These are phyloP conservation scores for Ulvella scutata DNA, from an alignment of 139 green algal species.

Conservation along the genomic window DNA sequence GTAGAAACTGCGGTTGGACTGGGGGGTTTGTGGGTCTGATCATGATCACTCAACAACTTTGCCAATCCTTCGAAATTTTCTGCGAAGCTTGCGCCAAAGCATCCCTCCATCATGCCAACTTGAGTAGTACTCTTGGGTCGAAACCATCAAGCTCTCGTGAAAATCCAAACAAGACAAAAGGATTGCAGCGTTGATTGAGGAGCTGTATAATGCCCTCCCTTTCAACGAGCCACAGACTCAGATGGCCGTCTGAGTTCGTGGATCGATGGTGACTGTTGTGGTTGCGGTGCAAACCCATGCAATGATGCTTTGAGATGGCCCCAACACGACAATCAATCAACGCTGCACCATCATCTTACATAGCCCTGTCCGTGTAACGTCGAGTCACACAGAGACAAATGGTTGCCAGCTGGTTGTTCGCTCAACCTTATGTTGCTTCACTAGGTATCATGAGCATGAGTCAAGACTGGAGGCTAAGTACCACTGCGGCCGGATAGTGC, in stretches of 20 bases:
- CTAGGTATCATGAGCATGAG: too few relatives aligned
- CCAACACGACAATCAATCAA: too few relatives aligned
- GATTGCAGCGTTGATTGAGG: background rate
- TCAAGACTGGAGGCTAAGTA: too few relatives aligned
- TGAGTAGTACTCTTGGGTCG: background rate
- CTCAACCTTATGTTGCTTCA: too few relatives aligned
- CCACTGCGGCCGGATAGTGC: too few relatives aligned
- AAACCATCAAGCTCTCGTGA: background rate
- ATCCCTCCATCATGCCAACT: background rate
- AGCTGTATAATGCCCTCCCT: background rate
- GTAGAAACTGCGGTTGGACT: background rate
- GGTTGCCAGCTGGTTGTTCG: too few relatives aligned
- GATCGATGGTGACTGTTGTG: too few relatives aligned
- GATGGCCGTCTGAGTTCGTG: background rate
- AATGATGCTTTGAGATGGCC: too few relatives aligned
- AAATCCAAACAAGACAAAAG: background rate
- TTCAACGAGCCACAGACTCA: background rate
- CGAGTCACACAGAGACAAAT: too few relatives aligned
- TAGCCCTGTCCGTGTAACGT: too few relatives aligned
- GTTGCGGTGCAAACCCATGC: too few relatives aligned
- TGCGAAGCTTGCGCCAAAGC: constrained; percentile 2
- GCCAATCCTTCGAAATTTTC: constrained; percentile 18
- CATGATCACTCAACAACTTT: constrained; percentile 10
- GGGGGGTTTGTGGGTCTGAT: background rate
- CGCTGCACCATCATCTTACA: too few relatives aligned